A percentile compares a stretch with the other conserved stretches of the same genome.
Evolutionary conservation across 495 filamentous ascomycete genomes (phyloP).

Genomic region (Terfezia claveryi): DNA sequence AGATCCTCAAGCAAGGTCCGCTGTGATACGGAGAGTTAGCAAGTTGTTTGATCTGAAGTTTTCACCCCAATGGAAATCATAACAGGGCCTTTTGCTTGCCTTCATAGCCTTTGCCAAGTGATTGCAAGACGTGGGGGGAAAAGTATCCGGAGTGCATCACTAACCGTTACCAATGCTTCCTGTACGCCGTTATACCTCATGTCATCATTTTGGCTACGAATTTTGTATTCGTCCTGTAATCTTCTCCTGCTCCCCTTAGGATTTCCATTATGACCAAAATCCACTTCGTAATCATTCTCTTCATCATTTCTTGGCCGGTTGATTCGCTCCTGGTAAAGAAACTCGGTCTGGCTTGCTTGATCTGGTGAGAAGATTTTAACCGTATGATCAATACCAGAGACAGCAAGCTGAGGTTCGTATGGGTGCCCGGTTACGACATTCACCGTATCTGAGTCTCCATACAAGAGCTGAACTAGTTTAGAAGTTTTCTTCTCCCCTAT

Average conservation of each 20-base stretch:
- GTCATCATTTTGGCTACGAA: slow-evolving; percentile 42
- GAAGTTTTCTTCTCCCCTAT: slow-evolving; percentile 36
- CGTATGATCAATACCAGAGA: slow-evolving; percentile 51
- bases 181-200: slow-evolving; percentile 37
- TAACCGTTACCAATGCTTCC: slow-evolving; percentile 42
- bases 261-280: not conserved
- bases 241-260: slow-evolving; percentile 28
- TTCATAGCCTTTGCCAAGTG: too few relatives aligned
- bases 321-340: not conserved
- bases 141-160: slow-evolving; percentile 9
- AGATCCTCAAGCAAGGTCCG: slow-evolving; percentile 38
- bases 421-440: slow-evolving; percentile 52
- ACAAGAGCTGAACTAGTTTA: slow-evolving; percentile 42
- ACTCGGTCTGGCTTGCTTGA: slow-evolving; percentile 27
- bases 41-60: too few relatives aligned
- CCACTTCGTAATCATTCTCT: not conserved
- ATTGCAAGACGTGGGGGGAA: too few relatives aligned
- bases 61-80: too few relatives aligned
- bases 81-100: too few relatives aligned
- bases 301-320: not conserved
- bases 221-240: slow-evolving; percentile 39
- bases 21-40: slow-evolving; percentile 18
- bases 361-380: slow-evolving; percentile 59
- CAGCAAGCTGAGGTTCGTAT: slow-evolving; percentile 48
- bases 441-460: slow-evolving; percentile 51